Evolutionary conservation across 73 alveolate species (phyloP).

Genomic region (Symbiodinium natans): DNA sequence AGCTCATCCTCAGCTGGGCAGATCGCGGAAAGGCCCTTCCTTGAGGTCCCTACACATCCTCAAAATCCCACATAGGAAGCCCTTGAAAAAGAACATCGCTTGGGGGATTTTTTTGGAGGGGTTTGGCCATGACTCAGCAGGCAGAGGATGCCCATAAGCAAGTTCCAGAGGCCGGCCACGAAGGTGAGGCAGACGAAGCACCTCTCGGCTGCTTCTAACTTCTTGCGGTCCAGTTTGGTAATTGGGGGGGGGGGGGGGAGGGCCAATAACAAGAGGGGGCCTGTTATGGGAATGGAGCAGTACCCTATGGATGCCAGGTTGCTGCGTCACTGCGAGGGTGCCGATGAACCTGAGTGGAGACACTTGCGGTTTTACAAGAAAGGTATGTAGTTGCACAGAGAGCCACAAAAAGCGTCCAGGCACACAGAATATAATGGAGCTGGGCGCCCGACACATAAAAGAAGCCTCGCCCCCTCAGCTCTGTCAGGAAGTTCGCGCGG

Average conservation of each 20-base stretch:
- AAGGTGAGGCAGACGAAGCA: slow-evolving; percentile 78
- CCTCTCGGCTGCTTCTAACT: neutral
- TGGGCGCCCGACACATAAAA: slow-evolving; percentile 29
- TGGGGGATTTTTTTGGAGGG: too few relatives aligned
- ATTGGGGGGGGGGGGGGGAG: too few relatives aligned
- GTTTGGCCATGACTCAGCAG: too few relatives aligned
- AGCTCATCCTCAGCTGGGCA: slow-evolving; percentile 60
- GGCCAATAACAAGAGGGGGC: too few relatives aligned
- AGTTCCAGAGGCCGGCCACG: slow-evolving; percentile 81
- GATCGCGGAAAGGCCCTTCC: too few relatives aligned
- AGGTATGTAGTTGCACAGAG: too few relatives aligned
- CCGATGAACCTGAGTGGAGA: slow-evolving; percentile 59
- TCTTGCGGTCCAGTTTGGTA: too few relatives aligned
- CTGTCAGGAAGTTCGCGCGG: slow-evolving; percentile 83
- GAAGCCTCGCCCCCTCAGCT: slow-evolving; percentile 85
- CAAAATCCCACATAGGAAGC: too few relatives aligned
- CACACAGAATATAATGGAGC: neutral
- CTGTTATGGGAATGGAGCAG: too few relatives aligned
- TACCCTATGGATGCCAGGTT: neutral
- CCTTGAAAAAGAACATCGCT: too few relatives aligned
- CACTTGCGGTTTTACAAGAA: neutral
- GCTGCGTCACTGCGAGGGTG: slow-evolving; percentile 76
- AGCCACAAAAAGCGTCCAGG: neutral
- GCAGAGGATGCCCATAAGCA: slow-evolving; percentile 80
- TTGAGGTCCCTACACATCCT: too few relatives aligned